Percentiles rank a stretch among this genome's conserved stretches.
Conservation (phyloP, 2,329 filamentous ascomycete species). For the Zymoseptoria pseudotritici region DNA sequence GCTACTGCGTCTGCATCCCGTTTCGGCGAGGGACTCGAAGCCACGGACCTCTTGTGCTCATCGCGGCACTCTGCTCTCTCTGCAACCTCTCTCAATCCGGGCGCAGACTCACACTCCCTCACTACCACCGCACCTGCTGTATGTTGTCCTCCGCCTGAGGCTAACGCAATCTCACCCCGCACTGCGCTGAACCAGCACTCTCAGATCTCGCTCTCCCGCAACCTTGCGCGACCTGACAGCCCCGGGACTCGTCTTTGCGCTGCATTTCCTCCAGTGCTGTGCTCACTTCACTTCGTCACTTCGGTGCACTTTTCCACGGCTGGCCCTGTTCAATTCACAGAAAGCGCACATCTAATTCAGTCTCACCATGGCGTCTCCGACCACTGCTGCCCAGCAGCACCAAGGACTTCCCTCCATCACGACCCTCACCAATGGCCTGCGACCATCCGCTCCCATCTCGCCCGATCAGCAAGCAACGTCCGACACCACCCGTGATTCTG, state of each 20-base stretch:
- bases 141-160: not conserved
- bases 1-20: not conserved
- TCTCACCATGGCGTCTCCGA: slow-evolving; percentile 22
- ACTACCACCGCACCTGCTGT: not conserved
- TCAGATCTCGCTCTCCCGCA: not conserved
- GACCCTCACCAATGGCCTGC: slow-evolving; percentile 31
- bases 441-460: slow-evolving; percentile 23
- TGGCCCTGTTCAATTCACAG: not conserved
- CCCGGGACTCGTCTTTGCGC: not conserved
- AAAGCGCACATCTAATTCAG: not conserved
- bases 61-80: not conserved
- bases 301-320: not conserved
- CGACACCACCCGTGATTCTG: slow-evolving; percentile 31
- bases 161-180: not conserved
- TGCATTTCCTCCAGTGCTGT: not conserved
- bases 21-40: not conserved
- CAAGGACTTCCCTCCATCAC: slow-evolving; percentile 31
- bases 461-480: slow-evolving; percentile 24
- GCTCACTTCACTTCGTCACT: not conserved
- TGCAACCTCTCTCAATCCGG: not conserved
- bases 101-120: not conserved
- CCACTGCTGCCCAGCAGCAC: slow-evolving; percentile 8
- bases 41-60: not conserved
- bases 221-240: not conserved
- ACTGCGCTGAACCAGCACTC: not conserved